Evolutionary conservation across 1,284 basidiomycete species (phyloP).

Genomic region (Schizopora paradoxa): DNA sequence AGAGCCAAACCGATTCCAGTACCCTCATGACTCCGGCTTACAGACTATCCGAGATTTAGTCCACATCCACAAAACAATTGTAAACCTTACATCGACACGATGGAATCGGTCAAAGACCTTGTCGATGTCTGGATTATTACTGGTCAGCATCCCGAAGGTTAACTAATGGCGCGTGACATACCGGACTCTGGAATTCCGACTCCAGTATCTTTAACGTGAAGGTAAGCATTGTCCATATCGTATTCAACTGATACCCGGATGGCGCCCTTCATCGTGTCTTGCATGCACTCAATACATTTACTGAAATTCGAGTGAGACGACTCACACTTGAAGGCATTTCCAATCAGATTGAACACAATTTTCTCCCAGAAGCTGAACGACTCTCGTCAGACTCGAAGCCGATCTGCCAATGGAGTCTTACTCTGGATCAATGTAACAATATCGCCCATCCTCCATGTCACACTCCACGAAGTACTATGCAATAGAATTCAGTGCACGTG

Average conservation of each 20-base stretch:
- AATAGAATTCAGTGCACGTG: not conserved
- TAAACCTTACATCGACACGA: conserved; percentile 20
- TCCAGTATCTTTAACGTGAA: conserved; percentile 26
- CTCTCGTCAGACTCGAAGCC: not conserved
- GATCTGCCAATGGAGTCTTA: conserved; percentile 8
- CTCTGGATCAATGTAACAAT: conserved; percentile 27
- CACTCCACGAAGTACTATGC: conserved; percentile 22
- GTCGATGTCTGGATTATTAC: conserved; percentile 18
- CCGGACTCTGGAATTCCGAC: conserved; percentile 25
- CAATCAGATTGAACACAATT: conserved; percentile 29
- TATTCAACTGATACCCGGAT: conserved; percentile 22
- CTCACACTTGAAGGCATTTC: conserved; percentile 30
- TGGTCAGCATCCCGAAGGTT: not conserved
- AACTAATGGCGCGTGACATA: conserved; percentile 4
- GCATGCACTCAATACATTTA: conserved; percentile 1
- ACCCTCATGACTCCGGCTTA: conserved; percentile 27
- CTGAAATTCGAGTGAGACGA: not conserved
- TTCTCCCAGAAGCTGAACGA: conserved; percentile 27
- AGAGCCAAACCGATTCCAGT: conserved; percentile 31
- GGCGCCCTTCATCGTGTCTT: conserved; percentile 23
- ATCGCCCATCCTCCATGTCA: conserved; percentile 16
- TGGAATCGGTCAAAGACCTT: conserved; percentile 28
- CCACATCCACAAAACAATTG: not conserved
- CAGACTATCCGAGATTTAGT: conserved; percentile 17
- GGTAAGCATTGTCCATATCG: conserved; percentile 16